phyloP scores from a whole-genome alignment of 2,329 filamentous ascomycete species.

The Taxawa tesnikishii region DNA sequence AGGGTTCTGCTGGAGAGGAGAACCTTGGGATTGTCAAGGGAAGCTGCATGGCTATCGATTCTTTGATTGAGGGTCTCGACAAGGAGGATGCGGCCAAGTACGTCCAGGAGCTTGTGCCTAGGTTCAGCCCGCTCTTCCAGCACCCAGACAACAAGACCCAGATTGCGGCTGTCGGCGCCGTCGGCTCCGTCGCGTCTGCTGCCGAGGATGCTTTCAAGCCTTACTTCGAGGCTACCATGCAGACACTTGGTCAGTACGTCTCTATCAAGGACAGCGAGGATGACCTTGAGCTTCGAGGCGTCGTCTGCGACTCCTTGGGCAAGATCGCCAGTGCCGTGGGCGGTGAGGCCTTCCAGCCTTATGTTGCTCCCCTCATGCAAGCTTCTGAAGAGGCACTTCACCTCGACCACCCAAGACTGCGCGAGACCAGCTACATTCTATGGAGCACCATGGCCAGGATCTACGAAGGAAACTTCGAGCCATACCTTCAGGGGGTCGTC shows the following conservation, averaged over 20 bases:
- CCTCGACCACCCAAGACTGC: slow-evolving; percentile 78
- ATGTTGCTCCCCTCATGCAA: slow-evolving; percentile 80
- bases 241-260: slow-evolving; percentile 72
- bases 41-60: slow-evolving; percentile 81
- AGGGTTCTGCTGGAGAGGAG: slow-evolving; percentile 54
- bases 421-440: slow-evolving; percentile 93
- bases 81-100: slow-evolving; percentile 71
- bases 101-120: slow-evolving; percentile 67
- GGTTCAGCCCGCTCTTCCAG: slow-evolving; percentile 71
- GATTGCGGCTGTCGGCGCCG: slow-evolving; percentile 73
- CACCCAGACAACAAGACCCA: slow-evolving; percentile 85
- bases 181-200: slow-evolving; percentile 81
- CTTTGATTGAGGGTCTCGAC: slow-evolving; percentile 76
- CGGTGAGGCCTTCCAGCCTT: slow-evolving; percentile 74
- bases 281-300: slow-evolving; percentile 77
- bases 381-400: slow-evolving; percentile 83
- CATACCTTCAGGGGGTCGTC: slow-evolving; percentile 67
- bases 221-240: slow-evolving; percentile 88
- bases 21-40: slow-evolving; percentile 79
- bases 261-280: slow-evolving; percentile 80
- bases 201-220: slow-evolving; percentile 73
- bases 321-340: slow-evolving; percentile 87
- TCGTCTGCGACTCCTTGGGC: slow-evolving; percentile 84
- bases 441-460: slow-evolving; percentile 94
- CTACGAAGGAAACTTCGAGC: slow-evolving; percentile 71